A percentile compares a stretch with the other conserved stretches of the same genome.
Evolutionary conservation across 257 asterid species (phyloP).

Genomic region (Scutellaria barbata): DNA sequence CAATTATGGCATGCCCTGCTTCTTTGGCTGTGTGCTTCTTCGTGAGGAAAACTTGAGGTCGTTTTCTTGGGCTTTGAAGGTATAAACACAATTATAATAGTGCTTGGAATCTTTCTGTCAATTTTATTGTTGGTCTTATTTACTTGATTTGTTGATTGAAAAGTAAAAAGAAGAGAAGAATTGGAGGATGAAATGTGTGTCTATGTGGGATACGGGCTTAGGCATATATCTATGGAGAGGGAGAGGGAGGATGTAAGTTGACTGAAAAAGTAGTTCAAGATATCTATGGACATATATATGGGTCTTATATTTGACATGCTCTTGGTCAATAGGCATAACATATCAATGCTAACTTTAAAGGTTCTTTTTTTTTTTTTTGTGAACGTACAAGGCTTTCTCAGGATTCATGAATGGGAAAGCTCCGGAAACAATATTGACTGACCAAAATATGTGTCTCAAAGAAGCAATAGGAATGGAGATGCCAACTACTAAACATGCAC

Average conservation of each 20-base stretch:
- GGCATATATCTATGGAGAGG: not conserved
- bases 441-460: constrained; percentile 91
- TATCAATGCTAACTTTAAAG: constrained; percentile 31
- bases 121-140: constrained; percentile 16
- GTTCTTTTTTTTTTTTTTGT: constrained; percentile 35
- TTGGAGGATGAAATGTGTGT: not conserved
- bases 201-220: not conserved
- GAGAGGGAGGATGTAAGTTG: too few species aligned
- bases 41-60: constrained; percentile 91
- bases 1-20: constrained; percentile 99
- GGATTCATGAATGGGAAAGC: constrained; percentile 94
- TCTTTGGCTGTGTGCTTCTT: constrained; percentile 93
- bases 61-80: constrained; percentile 98
- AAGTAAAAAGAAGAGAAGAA: not conserved
- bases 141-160: constrained; percentile 22
- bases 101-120: constrained; percentile 4
- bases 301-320: constrained; percentile 24
- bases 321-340: not conserved
- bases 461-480: constrained; percentile 89
- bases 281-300: not conserved
- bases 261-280: too few species aligned
- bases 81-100: constrained; percentile 35
- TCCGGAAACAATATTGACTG: constrained; percentile 90
- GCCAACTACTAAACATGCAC: constrained; percentile 90
- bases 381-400: constrained; percentile 64